phyloP scores from a whole-genome alignment of 441 rosid genomes.

The Populus trichocarpa region DNA sequence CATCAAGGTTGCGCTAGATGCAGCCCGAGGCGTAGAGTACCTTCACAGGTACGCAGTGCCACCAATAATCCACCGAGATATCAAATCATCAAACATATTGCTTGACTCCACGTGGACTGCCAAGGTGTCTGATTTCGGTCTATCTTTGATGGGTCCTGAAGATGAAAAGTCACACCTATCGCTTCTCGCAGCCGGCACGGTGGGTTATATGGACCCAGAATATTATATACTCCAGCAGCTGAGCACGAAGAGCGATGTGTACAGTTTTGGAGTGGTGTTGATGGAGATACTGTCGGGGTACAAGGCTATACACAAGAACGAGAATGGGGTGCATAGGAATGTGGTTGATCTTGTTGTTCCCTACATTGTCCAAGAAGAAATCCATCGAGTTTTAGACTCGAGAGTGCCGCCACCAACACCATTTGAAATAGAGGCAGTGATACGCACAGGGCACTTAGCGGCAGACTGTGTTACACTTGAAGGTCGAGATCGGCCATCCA shows the following conservation, averaged over 20 bases:
- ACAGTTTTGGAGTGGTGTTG: conserved; percentile 71
- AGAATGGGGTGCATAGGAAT: conserved; percentile 49
- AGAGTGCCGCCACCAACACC: conserved; percentile 68
- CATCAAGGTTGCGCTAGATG: conserved; percentile 59
- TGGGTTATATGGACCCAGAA: conserved; percentile 83
- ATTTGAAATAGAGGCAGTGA: conserved; percentile 66
- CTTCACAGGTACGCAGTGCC: conserved; percentile 68
- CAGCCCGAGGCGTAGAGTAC: conserved; percentile 73
- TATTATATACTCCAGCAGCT: conserved; percentile 68
- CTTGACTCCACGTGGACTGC: conserved; percentile 53
- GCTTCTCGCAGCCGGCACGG: conserved; percentile 62
- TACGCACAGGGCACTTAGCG: conserved; percentile 54
- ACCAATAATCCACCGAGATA: conserved; percentile 74
- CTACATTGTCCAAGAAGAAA: conserved; percentile 53
- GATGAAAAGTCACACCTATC: conserved; percentile 60
- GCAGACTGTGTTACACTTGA: conserved; percentile 48
- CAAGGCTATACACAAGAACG: conserved; percentile 63
- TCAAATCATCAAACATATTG: conserved; percentile 74
- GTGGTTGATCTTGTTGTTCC: conserved; percentile 67
- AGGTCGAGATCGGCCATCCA: conserved; percentile 62
- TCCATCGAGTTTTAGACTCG: conserved; percentile 58
- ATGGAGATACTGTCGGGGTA: conserved; percentile 59
- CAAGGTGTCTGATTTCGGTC: conserved; percentile 78
- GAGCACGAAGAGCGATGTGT: conserved; percentile 69
- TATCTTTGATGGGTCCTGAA: conserved; percentile 57